Evolutionary conservation across 2,329 filamentous ascomycete genomes (phyloP).

Genomic region (Sporothrix pseudoabietina): DNA sequence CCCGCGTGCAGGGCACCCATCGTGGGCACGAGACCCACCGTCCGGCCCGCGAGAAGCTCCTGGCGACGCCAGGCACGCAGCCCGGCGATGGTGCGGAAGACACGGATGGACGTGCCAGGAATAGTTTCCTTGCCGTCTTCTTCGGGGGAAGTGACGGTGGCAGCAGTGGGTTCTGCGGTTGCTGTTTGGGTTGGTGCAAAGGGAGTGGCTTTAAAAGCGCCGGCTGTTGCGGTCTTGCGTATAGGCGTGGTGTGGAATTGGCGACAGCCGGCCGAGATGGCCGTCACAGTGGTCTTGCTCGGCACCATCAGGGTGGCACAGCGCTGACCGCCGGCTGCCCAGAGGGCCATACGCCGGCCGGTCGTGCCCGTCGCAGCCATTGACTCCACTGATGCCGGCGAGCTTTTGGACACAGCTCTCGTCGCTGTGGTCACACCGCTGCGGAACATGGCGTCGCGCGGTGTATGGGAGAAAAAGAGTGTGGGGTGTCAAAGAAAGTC

Average conservation of each 20-base stretch:
- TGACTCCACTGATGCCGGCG: neutral
- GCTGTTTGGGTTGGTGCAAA: constrained; percentile 45
- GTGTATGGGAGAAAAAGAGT: neutral
- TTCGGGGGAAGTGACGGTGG: constrained; percentile 39
- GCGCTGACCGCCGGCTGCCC: neutral
- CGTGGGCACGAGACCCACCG: constrained; percentile 87
- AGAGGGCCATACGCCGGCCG: neutral
- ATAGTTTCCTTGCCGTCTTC: constrained; percentile 48
- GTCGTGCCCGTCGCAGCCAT: neutral
- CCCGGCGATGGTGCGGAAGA: constrained; percentile 74
- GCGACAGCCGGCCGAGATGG: neutral
- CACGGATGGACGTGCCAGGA: constrained; percentile 61
- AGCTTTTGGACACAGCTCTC: neutral
- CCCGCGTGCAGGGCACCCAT: constrained; percentile 97
- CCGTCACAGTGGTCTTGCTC: neutral
- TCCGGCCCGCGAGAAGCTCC: constrained; percentile 66
- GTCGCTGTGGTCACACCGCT: neutral
- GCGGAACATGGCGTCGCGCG: neutral
- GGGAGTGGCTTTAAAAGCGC: too few species aligned
- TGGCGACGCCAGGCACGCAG: constrained; percentile 70
- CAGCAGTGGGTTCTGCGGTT: constrained; percentile 28
- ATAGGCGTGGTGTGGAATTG: neutral
- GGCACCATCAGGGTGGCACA: neutral
- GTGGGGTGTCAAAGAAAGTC: too few species aligned
- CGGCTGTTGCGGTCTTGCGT: neutral